Evolutionary conservation across 768 basidiomycete species (phyloP).

Genomic region (Pleurotus ostreatus): DNA sequence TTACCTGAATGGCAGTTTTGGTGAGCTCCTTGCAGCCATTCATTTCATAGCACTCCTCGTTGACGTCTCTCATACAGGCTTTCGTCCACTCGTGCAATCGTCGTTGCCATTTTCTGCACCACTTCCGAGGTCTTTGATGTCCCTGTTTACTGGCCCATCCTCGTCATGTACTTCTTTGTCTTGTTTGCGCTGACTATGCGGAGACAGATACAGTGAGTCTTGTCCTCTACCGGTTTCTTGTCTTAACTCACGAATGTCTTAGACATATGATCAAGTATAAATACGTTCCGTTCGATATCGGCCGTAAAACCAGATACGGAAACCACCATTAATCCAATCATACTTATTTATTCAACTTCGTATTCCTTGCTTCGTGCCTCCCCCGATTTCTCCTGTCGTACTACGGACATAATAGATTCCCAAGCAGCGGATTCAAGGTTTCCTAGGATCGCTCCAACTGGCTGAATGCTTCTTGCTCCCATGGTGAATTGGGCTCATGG

Average conservation of each 20-base stretch:
- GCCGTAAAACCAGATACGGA: conserved; percentile 88
- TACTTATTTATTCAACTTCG: conserved; percentile 1
- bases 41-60: neutral
- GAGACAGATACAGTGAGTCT: conserved; percentile 86
- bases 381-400: neutral
- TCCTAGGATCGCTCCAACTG: neutral
- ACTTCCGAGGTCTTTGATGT: conserved; percentile 87
- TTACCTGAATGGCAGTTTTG: conserved; percentile 98
- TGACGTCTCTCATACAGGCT: conserved; percentile 51
- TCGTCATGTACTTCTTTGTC: conserved; percentile 95
- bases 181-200: conserved; percentile 95
- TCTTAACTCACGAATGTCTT: neutral
- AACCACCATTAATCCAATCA: conserved; percentile 1
- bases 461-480: no score
- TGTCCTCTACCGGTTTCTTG: neutral
- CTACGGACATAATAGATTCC: neutral
- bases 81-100: conserved; percentile 84
- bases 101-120: conserved; percentile 77
- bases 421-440: neutral
- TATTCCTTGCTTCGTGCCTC: no score
- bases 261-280: conserved; percentile 99
- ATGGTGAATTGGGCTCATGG: no score
- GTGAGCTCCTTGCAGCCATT: conserved; percentile 32
- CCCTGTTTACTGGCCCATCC: conserved; percentile 99
- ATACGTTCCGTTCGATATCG: conserved; percentile 93